Conservation (phyloP, 2,329 filamentous ascomycete genomes). For the Thermochaetoides dissita region DNA sequence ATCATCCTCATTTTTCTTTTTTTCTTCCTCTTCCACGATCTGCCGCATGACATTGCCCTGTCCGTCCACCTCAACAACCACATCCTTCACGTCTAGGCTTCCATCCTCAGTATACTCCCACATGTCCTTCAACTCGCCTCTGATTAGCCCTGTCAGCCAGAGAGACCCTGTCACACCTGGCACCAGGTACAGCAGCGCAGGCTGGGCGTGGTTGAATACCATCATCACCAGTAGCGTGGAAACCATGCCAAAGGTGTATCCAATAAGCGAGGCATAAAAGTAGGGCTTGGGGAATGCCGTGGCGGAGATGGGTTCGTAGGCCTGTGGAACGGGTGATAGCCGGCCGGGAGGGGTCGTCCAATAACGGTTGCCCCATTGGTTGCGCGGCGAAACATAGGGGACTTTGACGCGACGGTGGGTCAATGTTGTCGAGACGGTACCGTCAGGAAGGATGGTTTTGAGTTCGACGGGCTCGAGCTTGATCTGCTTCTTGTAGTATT, state of each 20-base stretch:
- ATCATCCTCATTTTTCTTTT: conserved; percentile 17
- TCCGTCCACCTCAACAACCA: conserved; percentile 40
- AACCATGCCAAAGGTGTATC: conserved; percentile 68
- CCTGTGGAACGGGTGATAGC: conserved; percentile 16
- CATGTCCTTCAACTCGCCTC: conserved; percentile 61
- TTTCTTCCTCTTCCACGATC: conserved; percentile 21
- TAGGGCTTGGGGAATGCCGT: conserved; percentile 66
- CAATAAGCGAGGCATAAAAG: conserved; percentile 62
- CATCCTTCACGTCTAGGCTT: conserved; percentile 38
- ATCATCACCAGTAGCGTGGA: conserved; percentile 64
- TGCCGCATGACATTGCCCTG: conserved; percentile 32
- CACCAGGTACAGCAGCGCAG: conserved; percentile 82
- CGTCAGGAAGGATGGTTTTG: conserved; percentile 19
- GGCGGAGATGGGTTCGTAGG: conserved; percentile 24
- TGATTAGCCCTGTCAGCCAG: conserved; percentile 57
- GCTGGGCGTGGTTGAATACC: conserved; percentile 68
- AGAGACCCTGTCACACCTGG: conserved; percentile 64
- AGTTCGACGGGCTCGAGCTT: conserved; percentile 29
- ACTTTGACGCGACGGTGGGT: conserved; percentile 36
- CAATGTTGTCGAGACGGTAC: conserved; percentile 22
- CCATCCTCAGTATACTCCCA: conserved; percentile 71
- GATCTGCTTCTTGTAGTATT: conserved; percentile 61
- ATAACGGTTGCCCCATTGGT: conserved; percentile 70
- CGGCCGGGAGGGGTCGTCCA: conserved; percentile 44
- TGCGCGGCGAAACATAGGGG: conserved; percentile 45